phyloP scores from a whole-genome alignment of 257 asterid species.

The Thymus quinquecostatus region DNA sequence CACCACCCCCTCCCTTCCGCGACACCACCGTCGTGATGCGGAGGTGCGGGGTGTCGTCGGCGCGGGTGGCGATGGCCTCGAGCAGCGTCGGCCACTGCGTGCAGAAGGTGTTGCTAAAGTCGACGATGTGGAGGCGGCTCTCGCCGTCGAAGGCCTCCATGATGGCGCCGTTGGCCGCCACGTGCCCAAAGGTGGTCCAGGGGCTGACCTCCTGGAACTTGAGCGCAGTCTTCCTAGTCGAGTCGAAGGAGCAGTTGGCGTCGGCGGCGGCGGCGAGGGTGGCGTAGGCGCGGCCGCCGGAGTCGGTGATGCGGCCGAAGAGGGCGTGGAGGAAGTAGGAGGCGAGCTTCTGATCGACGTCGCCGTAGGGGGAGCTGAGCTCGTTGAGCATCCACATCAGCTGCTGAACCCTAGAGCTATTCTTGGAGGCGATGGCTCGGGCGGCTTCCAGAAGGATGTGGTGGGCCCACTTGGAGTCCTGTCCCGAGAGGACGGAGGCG shows the following conservation, averaged over 20 bases:
- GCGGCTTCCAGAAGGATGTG: constrained; percentile 78
- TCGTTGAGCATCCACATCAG: constrained; percentile 99
- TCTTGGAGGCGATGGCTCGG: constrained; percentile 65
- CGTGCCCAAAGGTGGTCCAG: constrained; percentile 92
- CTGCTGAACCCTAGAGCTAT: constrained; percentile 68
- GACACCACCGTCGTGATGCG: constrained; percentile 73
- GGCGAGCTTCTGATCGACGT: constrained; percentile 78
- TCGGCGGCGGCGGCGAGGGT: constrained; percentile 63
- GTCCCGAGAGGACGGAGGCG: constrained; percentile 48
- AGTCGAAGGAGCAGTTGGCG: constrained; percentile 69
- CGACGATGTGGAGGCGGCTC: constrained; percentile 67
- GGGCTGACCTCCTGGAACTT: constrained; percentile 96
- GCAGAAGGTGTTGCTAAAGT: constrained; percentile 82
- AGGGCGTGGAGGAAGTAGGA: constrained; percentile 85
- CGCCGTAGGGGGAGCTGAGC: constrained; percentile 86
- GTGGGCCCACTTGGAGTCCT: constrained; percentile 62
- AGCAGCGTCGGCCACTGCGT: constrained; percentile 98
- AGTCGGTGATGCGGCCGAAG: constrained; percentile 79
- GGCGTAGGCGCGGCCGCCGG: constrained; percentile 66
- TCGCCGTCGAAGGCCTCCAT: constrained; percentile 96
- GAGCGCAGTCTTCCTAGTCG: constrained; percentile 66
- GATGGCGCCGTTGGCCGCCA: constrained; percentile 88
- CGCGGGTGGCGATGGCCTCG: constrained; percentile 91
- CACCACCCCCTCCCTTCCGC: constrained; percentile 32
- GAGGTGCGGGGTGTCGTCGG: constrained; percentile 89